Conservation (phyloP, 768 basidiomycete genomes). For the Polyporus arcularius region DNA sequence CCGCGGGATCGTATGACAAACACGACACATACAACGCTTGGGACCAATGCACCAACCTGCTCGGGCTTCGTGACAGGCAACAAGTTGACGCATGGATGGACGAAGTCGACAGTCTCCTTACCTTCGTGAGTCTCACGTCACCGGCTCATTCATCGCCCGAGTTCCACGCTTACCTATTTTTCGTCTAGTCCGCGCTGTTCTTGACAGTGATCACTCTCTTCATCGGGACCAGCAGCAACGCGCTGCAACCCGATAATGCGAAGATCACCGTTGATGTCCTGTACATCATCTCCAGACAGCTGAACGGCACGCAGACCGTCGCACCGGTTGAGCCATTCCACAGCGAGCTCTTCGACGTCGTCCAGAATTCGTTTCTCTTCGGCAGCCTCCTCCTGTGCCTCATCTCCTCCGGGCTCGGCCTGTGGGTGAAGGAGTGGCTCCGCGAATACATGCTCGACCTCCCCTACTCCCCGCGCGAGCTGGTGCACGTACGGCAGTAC, state of each 20-base stretch:
- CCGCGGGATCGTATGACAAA: background rate
- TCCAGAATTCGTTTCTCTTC: constrained; percentile 11
- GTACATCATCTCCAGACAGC: constrained; percentile 5
- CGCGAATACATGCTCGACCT: constrained; percentile 12
- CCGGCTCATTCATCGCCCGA: background rate
- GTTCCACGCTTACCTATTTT: background rate
- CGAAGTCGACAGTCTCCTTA: constrained; percentile 10
- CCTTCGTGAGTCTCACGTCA: background rate
- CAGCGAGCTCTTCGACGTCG: background rate
- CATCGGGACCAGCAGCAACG: background rate
- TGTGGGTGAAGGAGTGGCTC: constrained; percentile 16
- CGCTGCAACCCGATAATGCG: background rate
- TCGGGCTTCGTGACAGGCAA: background rate
- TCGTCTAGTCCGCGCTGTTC: constrained; percentile 3
- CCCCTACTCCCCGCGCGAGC: background rate
- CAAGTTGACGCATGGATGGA: constrained; percentile 7
- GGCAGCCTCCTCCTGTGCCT: constrained; percentile 9
- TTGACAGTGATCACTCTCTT: constrained; percentile 7
- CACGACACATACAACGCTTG: background rate
- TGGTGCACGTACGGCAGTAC: constrained; percentile 42
- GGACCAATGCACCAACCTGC: background rate
- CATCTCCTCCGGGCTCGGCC: constrained; percentile 10
- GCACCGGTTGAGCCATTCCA: background rate
- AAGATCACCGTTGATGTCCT: background rate
- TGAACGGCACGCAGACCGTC: background rate